Conservation (phyloP, 2,329 filamentous ascomycete species). For the Septoria linicola region DNA sequence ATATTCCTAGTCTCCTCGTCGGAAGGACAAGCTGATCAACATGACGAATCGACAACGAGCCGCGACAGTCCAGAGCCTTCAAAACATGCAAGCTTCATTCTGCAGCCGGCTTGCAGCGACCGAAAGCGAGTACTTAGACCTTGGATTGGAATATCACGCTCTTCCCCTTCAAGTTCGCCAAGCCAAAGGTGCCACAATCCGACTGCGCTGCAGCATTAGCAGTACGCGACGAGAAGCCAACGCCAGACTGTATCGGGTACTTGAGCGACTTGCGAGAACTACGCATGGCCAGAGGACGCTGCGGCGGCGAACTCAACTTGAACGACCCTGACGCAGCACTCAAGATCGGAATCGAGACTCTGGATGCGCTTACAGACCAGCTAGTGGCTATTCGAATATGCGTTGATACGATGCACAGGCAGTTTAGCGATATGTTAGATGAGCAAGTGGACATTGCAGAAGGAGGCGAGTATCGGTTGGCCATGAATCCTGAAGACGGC, state of each 20-base stretch:
- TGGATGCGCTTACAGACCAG: constrained; percentile 15
- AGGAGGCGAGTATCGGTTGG: constrained; percentile 13
- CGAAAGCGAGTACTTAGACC: constrained; percentile 15
- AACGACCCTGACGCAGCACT: constrained; percentile 6
- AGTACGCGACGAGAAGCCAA: neutral
- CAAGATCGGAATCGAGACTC: constrained; percentile 3
- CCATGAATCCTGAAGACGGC: constrained; percentile 4
- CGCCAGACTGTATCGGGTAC: constrained; percentile 14
- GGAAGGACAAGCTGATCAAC: too few relatives aligned
- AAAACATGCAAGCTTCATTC: neutral
- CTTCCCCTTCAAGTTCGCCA: constrained; percentile 11
- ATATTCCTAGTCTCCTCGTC: too few relatives aligned
- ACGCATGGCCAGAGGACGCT: neutral
- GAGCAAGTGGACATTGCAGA: neutral
- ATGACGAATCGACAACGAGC: constrained; percentile 7
- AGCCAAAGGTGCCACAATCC: neutral
- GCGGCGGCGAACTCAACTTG: constrained; percentile 1
- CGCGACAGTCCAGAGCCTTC: neutral
- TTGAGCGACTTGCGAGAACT: constrained; percentile 9
- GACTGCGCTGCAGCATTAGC: constrained; percentile 6
- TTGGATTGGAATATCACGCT: constrained; percentile 19
- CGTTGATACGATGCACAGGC: constrained; percentile 11
- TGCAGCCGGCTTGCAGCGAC: constrained; percentile 2
- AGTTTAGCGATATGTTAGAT: constrained; percentile 14
- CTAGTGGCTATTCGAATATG: constrained; percentile 12